Evolutionary conservation across 129 eudicot species (phyloP).

Genomic region (Dittrichia graveolens): DNA sequence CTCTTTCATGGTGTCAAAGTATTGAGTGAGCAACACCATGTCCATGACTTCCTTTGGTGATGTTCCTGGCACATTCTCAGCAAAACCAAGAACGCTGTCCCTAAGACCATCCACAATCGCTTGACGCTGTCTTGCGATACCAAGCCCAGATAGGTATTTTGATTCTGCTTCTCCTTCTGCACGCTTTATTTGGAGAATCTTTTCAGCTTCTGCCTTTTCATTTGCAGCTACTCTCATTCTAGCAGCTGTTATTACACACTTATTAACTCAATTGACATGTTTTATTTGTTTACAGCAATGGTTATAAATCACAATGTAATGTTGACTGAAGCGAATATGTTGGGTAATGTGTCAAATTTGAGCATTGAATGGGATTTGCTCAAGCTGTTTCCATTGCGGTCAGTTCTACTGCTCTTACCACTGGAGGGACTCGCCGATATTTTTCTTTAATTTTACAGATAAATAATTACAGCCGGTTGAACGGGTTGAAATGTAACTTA

Average conservation of each 20-base stretch:
- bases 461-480: too few relatives aligned
- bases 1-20: slow-evolving; percentile 81
- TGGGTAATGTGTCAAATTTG: slow-evolving; percentile 1
- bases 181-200: slow-evolving; percentile 64
- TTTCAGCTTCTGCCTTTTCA: slow-evolving; percentile 82
- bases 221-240: slow-evolving; percentile 73
- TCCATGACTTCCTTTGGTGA: slow-evolving; percentile 76
- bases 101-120: slow-evolving; percentile 79
- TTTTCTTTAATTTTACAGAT: too few relatives aligned
- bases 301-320: background rate
- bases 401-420: too few relatives aligned
- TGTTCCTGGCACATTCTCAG: slow-evolving; percentile 71
- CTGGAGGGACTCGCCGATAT: too few relatives aligned
- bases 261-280: background rate
- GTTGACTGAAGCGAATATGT: background rate
- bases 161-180: slow-evolving; percentile 92
- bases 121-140: slow-evolving; percentile 72
- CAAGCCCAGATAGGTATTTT: slow-evolving; percentile 69
- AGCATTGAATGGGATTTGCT: too few relatives aligned
- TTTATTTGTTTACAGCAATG: background rate
- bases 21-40: slow-evolving; percentile 72
- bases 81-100: slow-evolving; percentile 66
- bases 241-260: slow-evolving; percentile 45
- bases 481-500: too few relatives aligned
- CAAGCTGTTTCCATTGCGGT: too few relatives aligned